Base-by-base conservation (phyloP, 2,329 filamentous ascomycete species). In the Blastomyces parvus region DNA sequence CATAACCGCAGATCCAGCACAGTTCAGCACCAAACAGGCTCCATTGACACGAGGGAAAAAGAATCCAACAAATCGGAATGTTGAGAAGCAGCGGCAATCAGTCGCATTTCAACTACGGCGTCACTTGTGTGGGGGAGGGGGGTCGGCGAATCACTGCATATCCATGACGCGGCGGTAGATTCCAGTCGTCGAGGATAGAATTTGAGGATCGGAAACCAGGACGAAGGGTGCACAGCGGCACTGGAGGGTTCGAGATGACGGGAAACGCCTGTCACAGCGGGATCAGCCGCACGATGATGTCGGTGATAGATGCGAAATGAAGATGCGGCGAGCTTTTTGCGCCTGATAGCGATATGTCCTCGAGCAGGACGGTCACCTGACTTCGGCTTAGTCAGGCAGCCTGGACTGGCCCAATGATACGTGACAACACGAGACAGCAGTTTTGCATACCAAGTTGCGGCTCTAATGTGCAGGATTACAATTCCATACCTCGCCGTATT, bases 1-100 rank as follows among this genome's bases (percentile, higher is more conserved):
- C 78, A 80, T 80, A 63, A 69, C 73, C 72, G 72, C 69, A 68
- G 40, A 70, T 67, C 65, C 64, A 69, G 67, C 69, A 69, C 68
- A 69, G 67, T 69, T 78, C 71, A 78, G 69, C 72, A 70, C 69
- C 73, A 68, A 67, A 65, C 66, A 64, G 68, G 73, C 70, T 72
- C 76, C 76, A 78, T 78, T 74, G 75, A 77, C 72, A 69, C 69
- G 67, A 65, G 64, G 67, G 48, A 67, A 66, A 69, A 64, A 64
- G 71, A 69, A 63, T 70, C 64, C 67, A 67, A 68, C 63, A 67
- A 48, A 61, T 55, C 56, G 55, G 60, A 60, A 46, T 22, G 67
- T 72, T 67, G 68, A 65, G 69, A 63, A 62, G 56, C 66, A 66
- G 66, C 63, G 65, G 70, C 67, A 72, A 69, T 66, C 71, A 70